phyloP scores from a whole-genome alignment of 345 rosid genomes.

The Dipteronia dyeriana region DNA sequence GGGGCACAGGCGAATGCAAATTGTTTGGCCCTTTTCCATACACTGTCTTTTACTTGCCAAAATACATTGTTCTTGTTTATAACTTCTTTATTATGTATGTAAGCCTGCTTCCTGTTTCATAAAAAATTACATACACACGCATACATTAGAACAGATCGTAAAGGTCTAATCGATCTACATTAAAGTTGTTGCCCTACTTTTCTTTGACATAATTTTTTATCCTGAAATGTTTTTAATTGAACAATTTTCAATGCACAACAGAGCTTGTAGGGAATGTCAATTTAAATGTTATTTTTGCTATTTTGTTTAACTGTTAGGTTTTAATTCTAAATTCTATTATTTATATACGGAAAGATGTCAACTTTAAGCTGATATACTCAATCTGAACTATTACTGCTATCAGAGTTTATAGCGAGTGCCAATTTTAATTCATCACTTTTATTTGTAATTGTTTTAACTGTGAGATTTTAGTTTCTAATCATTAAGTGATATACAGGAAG shows the following conservation, averaged over 20 bases:
- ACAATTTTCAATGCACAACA: background rate
- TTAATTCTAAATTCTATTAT: background rate
- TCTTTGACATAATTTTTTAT: background rate
- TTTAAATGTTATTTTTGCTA: background rate
- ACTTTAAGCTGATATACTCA: too few relatives aligned
- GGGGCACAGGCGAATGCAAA: too few relatives aligned
- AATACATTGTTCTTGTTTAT: background rate
- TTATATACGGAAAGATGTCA: background rate
- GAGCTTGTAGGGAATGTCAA: background rate
- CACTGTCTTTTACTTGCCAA: background rate
- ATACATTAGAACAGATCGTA: too few relatives aligned
- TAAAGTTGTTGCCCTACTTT: background rate
- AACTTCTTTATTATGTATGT: background rate
- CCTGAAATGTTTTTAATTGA: constrained; percentile 6
- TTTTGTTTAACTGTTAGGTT: background rate
- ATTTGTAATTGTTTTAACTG: constrained; percentile 6
- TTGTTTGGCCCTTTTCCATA: too few relatives aligned
- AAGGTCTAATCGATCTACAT: background rate
- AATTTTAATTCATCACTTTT: background rate
- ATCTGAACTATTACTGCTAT: background rate
- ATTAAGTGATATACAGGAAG: constrained; percentile 61
- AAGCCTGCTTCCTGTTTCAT: background rate
- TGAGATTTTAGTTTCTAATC: constrained; percentile 11
- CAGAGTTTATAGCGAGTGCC: background rate
- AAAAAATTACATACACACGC: too few relatives aligned